Evolutionary conservation across 2,329 filamentous ascomycete genomes (phyloP).

Genomic region (Westerdykella sp.): DNA sequence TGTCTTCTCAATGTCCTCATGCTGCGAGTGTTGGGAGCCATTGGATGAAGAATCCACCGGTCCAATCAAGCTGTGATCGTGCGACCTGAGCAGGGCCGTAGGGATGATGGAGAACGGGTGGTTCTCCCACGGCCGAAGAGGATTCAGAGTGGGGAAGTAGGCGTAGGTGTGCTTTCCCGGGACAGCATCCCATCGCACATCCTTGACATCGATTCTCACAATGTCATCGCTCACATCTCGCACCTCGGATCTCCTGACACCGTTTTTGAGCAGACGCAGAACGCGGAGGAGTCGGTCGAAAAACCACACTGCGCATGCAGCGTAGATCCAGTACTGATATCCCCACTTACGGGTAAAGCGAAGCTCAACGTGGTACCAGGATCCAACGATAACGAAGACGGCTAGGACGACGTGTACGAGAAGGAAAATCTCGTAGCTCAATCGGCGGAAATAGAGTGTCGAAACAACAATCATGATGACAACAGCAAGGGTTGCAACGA

Average conservation of each 20-base stretch:
- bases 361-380: slow-evolving; percentile 37
- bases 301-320: slow-evolving; percentile 40
- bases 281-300: slow-evolving; percentile 44
- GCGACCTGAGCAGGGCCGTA: slow-evolving; percentile 8
- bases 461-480: slow-evolving; percentile 23
- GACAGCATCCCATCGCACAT: slow-evolving; percentile 32
- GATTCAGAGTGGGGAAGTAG: slow-evolving; percentile 46
- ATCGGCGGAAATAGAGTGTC: slow-evolving; percentile 21
- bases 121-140: slow-evolving; percentile 44
- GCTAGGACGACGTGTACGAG: slow-evolving; percentile 28
- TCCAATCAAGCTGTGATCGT: neutral
- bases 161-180: slow-evolving; percentile 39
- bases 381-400: slow-evolving; percentile 26
- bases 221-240: slow-evolving; percentile 23
- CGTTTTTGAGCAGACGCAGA: slow-evolving; percentile 34
- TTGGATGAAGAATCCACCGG: neutral
- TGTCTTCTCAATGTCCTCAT: neutral
- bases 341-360: slow-evolving; percentile 18
- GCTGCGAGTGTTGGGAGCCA: neutral
- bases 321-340: slow-evolving; percentile 46
- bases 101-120: slow-evolving; percentile 47
- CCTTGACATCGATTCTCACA: slow-evolving; percentile 41
- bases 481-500: slow-evolving; percentile 29
- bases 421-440: slow-evolving; percentile 34
- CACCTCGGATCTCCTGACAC: slow-evolving; percentile 35